Evolutionary conservation across 306 rosid species (phyloP), one percentile per base, ranked within the genome.

Genomic region (Sicyos baderoa): DNA sequence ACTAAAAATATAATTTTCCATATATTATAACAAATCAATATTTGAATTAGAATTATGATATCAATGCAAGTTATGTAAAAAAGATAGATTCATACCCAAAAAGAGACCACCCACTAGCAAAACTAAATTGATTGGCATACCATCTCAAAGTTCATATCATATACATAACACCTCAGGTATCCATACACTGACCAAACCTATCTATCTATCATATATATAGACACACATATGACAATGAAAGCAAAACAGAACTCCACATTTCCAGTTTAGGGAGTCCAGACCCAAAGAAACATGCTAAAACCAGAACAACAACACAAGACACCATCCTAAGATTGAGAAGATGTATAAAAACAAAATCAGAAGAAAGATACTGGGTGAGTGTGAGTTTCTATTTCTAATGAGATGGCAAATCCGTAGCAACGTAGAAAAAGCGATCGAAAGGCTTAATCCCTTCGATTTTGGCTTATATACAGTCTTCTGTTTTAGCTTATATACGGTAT

Each of bases 101-200:
- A 55, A 40, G 17, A 57, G 15, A 22, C 4, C 2, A 11, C 12
- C 35, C 27, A 40, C 17, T 13, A 60, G 54, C 14, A 65, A 45
- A 22, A 45, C 23, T n/a, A 23, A 7, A 65, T 13, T 15, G 21
- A 66, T 47, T 67, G 57, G 0, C 5, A 48, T 67, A 48, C 44
- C 72, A 67, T 67, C 72, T 49, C 56, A 49, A 63, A 67, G 72
- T 67, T 67, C 56, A 48, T 67, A 49, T 49, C 22, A 67, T 67
- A 48, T 67, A 67, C 72, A 49, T 13, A 49, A 67, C 72, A 67
- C 72, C 72, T 19, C 72, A 49, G 49, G 57, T 49, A 67, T 49
- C 72, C 45, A 67, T 15, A 67, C 45, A 48, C 57, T 48, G 7
- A 23, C 19, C 45, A 67, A 47, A 66, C 22, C 42, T 25, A 48